Evolutionary conservation across 306 rosid genomes (phyloP), one percentile per base, ranked within the genome.

Genomic region (Vigna trinervia): DNA sequence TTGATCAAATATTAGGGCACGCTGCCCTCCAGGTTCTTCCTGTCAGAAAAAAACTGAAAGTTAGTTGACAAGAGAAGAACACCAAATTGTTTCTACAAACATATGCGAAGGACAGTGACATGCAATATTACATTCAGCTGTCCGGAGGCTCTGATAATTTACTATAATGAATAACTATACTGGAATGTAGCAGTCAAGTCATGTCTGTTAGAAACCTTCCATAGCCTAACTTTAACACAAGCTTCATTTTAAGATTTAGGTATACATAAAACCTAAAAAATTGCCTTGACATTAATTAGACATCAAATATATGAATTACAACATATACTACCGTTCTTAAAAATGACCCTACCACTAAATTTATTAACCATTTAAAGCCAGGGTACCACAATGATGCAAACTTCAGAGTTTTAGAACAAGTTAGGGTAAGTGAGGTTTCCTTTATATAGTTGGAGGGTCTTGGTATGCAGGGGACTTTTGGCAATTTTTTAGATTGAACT

Each of bases 1-100:
- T 76, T 92, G 97, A 62, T 95, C 98, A 65, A 92, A 95, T 82
- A 95, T 82, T 85, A 92, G 92, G 26, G 97, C 98, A 6, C 97
- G 97, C 78, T 95, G 97, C 57, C 98, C 98, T 12, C 98, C 98
- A 0, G 98, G 98, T 80, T 95, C 98, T 80, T 95, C 97, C 98
- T 95, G 92, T 69, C 78, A 83, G 46, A 56, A 60, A 56, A 60
- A 73, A 30, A 39, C 53, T 62, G 10, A 52, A 10, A 41, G 74
- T 73, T 43, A 80, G 72, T 54, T 19, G 6, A 68, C 51, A 67
- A 54, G 47, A 52, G 45, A 60, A 59, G 46, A 70, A 32, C 45
- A 20, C 7, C 47, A 59, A 59, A 75, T 62, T 77, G 34, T 64
- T 78, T 67, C 66, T 56, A 36, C 54, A 59, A 41, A 51, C 45